Conservation (phyloP, 495 filamentous ascomycete species). For the Penicillium flavigenum region DNA sequence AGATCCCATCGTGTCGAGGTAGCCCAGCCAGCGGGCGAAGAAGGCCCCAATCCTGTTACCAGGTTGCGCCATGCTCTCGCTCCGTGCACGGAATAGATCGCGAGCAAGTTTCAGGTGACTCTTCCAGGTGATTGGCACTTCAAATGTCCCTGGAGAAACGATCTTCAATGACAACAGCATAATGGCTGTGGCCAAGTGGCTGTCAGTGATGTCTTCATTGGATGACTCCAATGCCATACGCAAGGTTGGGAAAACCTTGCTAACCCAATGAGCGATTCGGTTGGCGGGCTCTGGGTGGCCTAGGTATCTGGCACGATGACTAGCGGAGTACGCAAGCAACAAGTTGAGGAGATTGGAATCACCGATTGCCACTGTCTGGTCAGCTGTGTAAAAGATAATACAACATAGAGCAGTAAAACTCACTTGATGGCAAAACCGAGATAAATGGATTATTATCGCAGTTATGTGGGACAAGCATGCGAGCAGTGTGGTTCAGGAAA, state of each 20-base stretch:
- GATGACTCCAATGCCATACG: slow-evolving; percentile 60
- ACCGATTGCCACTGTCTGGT: slow-evolving; percentile 59
- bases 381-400: slow-evolving; percentile 3
- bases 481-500: slow-evolving; percentile 76
- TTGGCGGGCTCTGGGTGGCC: slow-evolving; percentile 71
- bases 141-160: slow-evolving; percentile 78
- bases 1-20: slow-evolving; percentile 77
- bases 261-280: slow-evolving; percentile 76
- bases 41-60: slow-evolving; percentile 72
- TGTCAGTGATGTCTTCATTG: slow-evolving; percentile 64
- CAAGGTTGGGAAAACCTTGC: slow-evolving; percentile 74
- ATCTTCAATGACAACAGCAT: slow-evolving; percentile 87
- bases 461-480: slow-evolving; percentile 73
- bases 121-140: slow-evolving; percentile 72
- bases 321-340: slow-evolving; percentile 78
- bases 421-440: slow-evolving; percentile 67
- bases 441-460: slow-evolving; percentile 73
- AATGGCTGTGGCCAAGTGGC: slow-evolving; percentile 78
- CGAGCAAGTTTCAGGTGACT: slow-evolving; percentile 74
- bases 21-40: slow-evolving; percentile 82
- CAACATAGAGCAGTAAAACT: slow-evolving; percentile 26
- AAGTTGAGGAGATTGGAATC: slow-evolving; percentile 72
- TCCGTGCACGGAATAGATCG: slow-evolving; percentile 69
- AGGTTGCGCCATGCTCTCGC: slow-evolving; percentile 49
- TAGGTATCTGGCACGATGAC: slow-evolving; percentile 75